Evolutionary conservation across 1,284 basidiomycete genomes (phyloP), one percentile per base, ranked within the genome.

Genomic region (Sanghuangporus sanghuang): DNA sequence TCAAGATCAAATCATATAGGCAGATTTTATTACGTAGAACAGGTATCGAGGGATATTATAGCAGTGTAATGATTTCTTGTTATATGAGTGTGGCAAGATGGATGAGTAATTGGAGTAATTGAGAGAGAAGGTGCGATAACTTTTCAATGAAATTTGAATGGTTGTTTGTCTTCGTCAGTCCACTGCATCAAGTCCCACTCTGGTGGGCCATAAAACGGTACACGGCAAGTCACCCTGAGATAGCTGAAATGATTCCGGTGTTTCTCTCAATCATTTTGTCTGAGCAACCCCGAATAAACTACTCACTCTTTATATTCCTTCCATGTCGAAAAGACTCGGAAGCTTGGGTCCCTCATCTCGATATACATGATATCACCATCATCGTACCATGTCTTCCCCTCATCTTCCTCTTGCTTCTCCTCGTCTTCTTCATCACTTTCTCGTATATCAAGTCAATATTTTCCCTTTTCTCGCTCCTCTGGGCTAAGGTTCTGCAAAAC

Each of bases 171-270:
- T 12, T 60, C 69, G 11, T 65, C 67, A 14, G 68, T 68, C 76
- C 76, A 77, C 55, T 73, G 69, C 48, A 65, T 73, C 54, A 77
- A 68, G 55, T 79, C 76, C 76, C 75, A 79, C 27, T 66, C 63
- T 5, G 71, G 67, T 49, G 73, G 74, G 11, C 74, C 76, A 12
- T 65, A 68, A 44, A 74, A 38, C 0, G 75, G 76, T 6, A 50
- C 14, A 21, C 16, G 46, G 9, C 32, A 39, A 60, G 11, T 23
- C 5, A 16, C 49, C 7, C 8, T 32, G 21, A 52, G 49, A 32
- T 32, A 27, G 8, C 49, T 52, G 23, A 7, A 52, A 32, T 32
- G 21, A 27, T 27, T 8, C 4, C 12, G 7, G 6, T 27, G 12
- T 2, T 23, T 52, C 18, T 21, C 18, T 23, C 21, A 9, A 23